Evolutionary conservation across 2,329 filamentous ascomycete species (phyloP), one percentile per base, ranked within the genome.

Genomic region (Colletotrichum brevisporum): DNA sequence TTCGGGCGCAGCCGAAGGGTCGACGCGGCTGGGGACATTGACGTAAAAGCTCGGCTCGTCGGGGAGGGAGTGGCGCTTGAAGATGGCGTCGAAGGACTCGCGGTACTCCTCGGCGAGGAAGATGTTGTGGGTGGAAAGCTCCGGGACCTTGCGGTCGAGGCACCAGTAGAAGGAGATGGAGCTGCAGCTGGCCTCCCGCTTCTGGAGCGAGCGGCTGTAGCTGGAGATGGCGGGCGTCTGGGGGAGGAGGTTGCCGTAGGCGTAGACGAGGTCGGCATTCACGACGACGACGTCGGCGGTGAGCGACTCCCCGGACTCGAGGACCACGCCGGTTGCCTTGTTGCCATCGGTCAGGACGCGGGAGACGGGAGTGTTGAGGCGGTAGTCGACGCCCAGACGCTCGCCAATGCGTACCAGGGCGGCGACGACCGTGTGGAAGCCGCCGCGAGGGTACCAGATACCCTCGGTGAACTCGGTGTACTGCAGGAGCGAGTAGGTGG

Each of bases 121-220:
- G 74, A 94, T 92, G 77, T 94, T 94, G 80, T 94, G 92, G 0
- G 90, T 88, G 18, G 85, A 83, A 2, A 94, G 85, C 77, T 92
- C 86, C 0, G 88, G 87, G 2, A 94, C 81, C 59, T 85, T 83
- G 58, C 83, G 82, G 67, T 88, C 83, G 21, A 93, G 83, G 3
- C 88, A 87, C 91, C 91, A 94, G 83, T 93, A 94, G 80, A 94
- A 94, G 5, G 90, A 92, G 72, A 94, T 92, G 67, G 89, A 91
- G 71, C 89, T 92, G 80, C 91, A 94, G 0, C 90, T 92, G 1
- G 89, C 86, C 13, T 86, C 82, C 5, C 86, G 81, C 67, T 85
- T 83, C 36, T 80, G 76, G 5, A 87, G 78, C 4, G 78, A 79
- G 60, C 76, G 73, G 60, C 78, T 78, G 72, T 83, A 82, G 21